Percentiles rank a stretch among this genome's conserved stretches.
phyloP scores from a whole-genome alignment of 768 basidiomycete species.

The Termitomyces sp. region DNA sequence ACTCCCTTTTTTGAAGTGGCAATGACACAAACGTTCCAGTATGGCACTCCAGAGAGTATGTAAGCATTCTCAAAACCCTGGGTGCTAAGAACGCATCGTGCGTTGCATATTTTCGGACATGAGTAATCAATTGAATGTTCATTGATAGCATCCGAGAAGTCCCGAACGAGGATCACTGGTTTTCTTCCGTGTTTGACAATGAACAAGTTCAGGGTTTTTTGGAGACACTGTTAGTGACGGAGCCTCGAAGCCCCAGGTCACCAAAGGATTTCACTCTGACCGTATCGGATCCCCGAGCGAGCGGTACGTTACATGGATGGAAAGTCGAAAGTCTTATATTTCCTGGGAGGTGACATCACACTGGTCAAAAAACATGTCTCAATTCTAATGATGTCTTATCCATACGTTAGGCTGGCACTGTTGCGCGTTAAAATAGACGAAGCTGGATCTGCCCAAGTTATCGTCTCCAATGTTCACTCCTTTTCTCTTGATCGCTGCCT shows the following conservation, averaged over 20 bases:
- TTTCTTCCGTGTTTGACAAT: conserved; percentile 54
- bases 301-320: conserved; percentile 70
- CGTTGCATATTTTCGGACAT: background rate
- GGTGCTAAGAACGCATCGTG: conserved; percentile 54
- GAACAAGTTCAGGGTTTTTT: conserved; percentile 56
- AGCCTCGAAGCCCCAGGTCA: conserved; percentile 11
- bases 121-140: background rate
- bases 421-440: conserved; percentile 27
- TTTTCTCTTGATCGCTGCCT: conserved; percentile 26
- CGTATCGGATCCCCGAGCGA: conserved; percentile 63
- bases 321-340: conserved; percentile 51
- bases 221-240: conserved; percentile 24
- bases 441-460: conserved; percentile 17
- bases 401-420: conserved; percentile 32
- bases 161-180: conserved; percentile 67
- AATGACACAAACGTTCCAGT: conserved; percentile 85
- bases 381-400: background rate
- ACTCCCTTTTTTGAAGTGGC: conserved; percentile 41
- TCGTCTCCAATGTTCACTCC: conserved; percentile 28
- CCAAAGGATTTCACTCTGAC: conserved; percentile 63
- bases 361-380: background rate
- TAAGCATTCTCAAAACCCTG: conserved; percentile 53
- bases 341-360: conserved; percentile 60
- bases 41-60: conserved; percentile 74
- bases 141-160: conserved; percentile 59